Base-by-base conservation (phyloP, 148 eudicot genomes). In the Arctostaphylos glauca region DNA sequence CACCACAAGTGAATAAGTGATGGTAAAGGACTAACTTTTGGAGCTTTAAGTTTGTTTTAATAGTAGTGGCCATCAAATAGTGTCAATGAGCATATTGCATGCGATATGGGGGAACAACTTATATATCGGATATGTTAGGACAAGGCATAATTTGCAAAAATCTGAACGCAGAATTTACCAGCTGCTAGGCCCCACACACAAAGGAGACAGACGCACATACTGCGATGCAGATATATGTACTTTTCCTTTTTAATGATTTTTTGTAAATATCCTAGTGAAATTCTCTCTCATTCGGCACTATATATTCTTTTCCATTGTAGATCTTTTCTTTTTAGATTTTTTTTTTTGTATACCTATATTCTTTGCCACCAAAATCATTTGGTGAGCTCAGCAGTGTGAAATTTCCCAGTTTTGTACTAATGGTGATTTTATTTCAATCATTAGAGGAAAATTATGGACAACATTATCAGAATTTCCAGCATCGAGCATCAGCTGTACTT, bases 361-460 rank as follows among this genome's bases (percentile, higher is more conserved):
- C 47, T 31, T 68, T 67, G 72, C 41, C 72, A 10, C 43, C 41
- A 12, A 23, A 67, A 67, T 25, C 10, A 43, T 31, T 25, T 67
- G 72, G 72, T 31, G 72, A 4, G 72, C 72, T 25, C 16, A 25
- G 5, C 13, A 31, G 72, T 12, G 46, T 25, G 72, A 70, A 70
- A 41, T 62, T 82, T 74, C 44, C 41, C 7, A 14, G 14, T n/a
- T 6, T 31, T 44, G 10, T 74, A 13, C 82, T 80, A 60, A 84
- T 83, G 60, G 46, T 81, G 70, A 13, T 76, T 53, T 68, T 67
- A 9, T 73, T 53, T 84, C 64, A 83, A 84, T 79, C 19, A 1
- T 31, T 84, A 91, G 94, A 90, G 78, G 85, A 86, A 77, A 87
- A 71, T 82, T 80, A 84, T 73, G 89, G 86, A 67, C 88, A 82